Evolutionary conservation across 306 rosid species (phyloP).

Genomic region (Quercus variabilis): DNA sequence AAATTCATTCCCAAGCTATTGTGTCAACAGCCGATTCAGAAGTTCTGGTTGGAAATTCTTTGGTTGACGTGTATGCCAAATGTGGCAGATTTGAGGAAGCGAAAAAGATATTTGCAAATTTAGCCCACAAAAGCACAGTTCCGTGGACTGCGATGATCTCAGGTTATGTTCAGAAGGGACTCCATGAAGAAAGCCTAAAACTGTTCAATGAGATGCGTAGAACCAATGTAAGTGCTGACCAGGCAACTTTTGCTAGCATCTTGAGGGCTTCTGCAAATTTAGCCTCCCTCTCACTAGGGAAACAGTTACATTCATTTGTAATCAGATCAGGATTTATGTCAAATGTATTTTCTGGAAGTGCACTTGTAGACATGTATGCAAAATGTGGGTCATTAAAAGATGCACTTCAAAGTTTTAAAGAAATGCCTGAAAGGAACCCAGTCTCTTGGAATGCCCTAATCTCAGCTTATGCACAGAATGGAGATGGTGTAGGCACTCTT

Average conservation of each 20-base stretch:
- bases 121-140: constrained; percentile 58
- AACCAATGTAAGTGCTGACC: constrained; percentile 47
- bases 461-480: constrained; percentile 83
- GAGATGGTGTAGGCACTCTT: constrained; percentile 59
- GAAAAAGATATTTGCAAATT: constrained; percentile 44
- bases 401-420: constrained; percentile 61
- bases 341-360: constrained; percentile 81
- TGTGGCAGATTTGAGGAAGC: constrained; percentile 71
- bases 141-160: constrained; percentile 93
- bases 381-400: constrained; percentile 85
- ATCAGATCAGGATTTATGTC: constrained; percentile 62
- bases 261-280: constrained; percentile 70
- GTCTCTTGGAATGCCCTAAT: constrained; percentile 89
- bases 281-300: constrained; percentile 67
- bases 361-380: constrained; percentile 90
- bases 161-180: constrained; percentile 65
- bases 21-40: constrained; percentile 50
- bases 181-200: constrained; percentile 60
- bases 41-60: constrained; percentile 63
- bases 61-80: constrained; percentile 95
- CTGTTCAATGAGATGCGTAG: constrained; percentile 64
- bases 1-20: constrained; percentile 71
- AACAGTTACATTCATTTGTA: constrained; percentile 63
- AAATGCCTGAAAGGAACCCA: constrained; percentile 74
- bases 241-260: constrained; percentile 76